These are phyloP conservation scores for Fusarium luffae DNA, from an alignment of 2,329 filamentous ascomycete genomes.

Conservation along the genomic window DNA sequence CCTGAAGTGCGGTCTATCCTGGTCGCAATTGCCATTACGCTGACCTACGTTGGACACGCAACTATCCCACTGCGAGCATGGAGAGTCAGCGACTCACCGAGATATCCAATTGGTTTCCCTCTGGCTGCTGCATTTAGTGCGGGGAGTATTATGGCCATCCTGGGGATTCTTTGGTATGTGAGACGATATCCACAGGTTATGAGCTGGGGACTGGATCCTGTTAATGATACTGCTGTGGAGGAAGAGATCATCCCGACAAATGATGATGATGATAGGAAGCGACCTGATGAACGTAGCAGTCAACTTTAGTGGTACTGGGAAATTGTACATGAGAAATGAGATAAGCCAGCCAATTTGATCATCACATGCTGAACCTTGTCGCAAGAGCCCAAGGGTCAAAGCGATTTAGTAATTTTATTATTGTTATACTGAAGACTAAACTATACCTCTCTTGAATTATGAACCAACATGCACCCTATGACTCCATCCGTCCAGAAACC, in stretches of 20 bases:
- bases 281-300: background rate
- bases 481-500: background rate
- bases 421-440: too few species aligned
- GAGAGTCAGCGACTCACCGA: conserved; percentile 37
- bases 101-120: conserved; percentile 37
- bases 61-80: conserved; percentile 39
- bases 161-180: conserved; percentile 36
- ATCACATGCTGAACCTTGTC: background rate
- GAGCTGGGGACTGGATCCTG: conserved; percentile 27
- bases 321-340: background rate
- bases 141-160: conserved; percentile 35
- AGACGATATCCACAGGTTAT: conserved; percentile 27
- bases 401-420: too few species aligned
- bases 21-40: conserved; percentile 32
- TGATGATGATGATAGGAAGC: conserved; percentile 6
- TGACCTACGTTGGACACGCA: conserved; percentile 40
- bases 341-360: background rate
- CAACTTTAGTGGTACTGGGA: background rate
- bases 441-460: too few species aligned
- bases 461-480: background rate
- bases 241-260: background rate
- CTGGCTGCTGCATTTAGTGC: conserved; percentile 33
- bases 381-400: too few species aligned
- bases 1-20: conserved; percentile 44
- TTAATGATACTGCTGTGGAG: background rate